Evolutionary conservation across 225 moss, liverwort and hornwort species (phyloP), one percentile per base, ranked within the genome.

Genomic region (Pleurozium schreberi): DNA sequence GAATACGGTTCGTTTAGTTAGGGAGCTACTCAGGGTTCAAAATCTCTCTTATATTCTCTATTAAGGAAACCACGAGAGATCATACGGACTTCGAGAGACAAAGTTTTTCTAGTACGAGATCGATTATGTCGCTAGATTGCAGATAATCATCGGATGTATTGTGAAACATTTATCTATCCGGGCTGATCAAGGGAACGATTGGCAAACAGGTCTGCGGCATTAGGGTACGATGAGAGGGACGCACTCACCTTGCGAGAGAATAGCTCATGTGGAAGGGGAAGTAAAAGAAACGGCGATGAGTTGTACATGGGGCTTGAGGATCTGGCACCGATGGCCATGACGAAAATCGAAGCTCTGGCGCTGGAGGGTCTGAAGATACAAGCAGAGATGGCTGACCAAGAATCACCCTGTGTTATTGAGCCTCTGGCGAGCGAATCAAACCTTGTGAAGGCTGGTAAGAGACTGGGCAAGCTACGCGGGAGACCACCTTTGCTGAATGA

Each of bases 331-430:
- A 92, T 92, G 95, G 96, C 96, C 40, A 96, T 96, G 96, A 92
- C 94, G 85, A 96, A 94, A 91, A 95, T 97, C 84, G 95, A 98
- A 92, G 92, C 97, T 49, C 91, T 97, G 71, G 96, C 96, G 25
- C 87, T 98, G 88, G 95, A 98, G 82, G 97, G 96, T 40, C 80
- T 98, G 85, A 97, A 95, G 91, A 94, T 98, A 68, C 96, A 97
- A 90, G 89, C 95, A 36, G 93, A 95, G 81, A 94, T 96, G 95
- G 90, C 93, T 12, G 95, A 91, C 61, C 90, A 95, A 68, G 94
- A 83, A 75, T 92, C 96, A 61, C 98, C 97, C 10, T 96, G 89
- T 81, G 67, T 88, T 88, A 90, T 95, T 75, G 95, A 95, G 73
- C 81, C 96, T 28, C 89, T 95, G 66, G 93, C 95, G 45, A 93